Conservation (phyloP, 2,329 filamentous ascomycete genomes). For the Knufia fluminis region DNA sequence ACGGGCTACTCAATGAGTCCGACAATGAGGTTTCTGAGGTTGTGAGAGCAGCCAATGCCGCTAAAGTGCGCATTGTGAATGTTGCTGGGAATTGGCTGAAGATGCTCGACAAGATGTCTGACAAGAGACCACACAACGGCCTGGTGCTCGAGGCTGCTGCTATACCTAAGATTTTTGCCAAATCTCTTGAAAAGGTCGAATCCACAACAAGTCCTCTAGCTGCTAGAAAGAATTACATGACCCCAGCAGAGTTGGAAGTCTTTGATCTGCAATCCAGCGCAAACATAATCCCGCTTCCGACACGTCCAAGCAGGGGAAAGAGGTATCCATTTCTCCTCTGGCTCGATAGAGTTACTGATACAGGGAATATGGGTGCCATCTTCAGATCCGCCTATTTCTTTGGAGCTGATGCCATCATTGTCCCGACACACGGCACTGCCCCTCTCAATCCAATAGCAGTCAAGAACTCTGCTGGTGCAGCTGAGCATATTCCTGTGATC, state of each 20-base stretch:
- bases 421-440: constrained; percentile 65
- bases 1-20: constrained; percentile 38
- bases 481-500: constrained; percentile 69
- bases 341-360: constrained; percentile 54
- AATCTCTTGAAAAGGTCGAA: constrained; percentile 39
- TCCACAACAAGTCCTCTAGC: not conserved
- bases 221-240: not conserved
- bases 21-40: constrained; percentile 37
- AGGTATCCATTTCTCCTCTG: constrained; percentile 36
- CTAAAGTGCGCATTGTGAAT: constrained; percentile 46
- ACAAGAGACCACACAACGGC: constrained; percentile 79
- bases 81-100: constrained; percentile 52
- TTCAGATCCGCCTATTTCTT: constrained; percentile 82
- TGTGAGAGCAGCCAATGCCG: constrained; percentile 32
- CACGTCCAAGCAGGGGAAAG: constrained; percentile 7
- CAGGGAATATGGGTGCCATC: constrained; percentile 83
- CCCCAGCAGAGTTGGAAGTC: not conserved
- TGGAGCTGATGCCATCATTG: constrained; percentile 73
- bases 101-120: constrained; percentile 74
- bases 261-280: not conserved
- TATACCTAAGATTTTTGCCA: constrained; percentile 62
- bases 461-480: constrained; percentile 81
- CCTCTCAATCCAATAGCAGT: constrained; percentile 66
- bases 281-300: not conserved
- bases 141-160: constrained; percentile 79